Conservation (phyloP, 2,329 filamentous ascomycete genomes). For the Volutella citrinella region DNA sequence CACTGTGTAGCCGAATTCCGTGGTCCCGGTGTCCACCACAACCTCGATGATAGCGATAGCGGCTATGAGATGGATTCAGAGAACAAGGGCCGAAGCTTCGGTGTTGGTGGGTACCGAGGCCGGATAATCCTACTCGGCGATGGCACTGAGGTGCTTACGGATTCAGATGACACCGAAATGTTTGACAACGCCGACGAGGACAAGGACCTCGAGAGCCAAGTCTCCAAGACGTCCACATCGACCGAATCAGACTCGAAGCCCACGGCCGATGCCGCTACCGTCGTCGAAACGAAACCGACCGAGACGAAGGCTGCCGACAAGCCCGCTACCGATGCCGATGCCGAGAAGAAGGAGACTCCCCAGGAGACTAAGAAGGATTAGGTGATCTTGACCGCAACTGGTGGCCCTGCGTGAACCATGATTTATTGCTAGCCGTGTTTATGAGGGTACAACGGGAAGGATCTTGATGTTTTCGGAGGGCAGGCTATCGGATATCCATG, state of each 20-base stretch:
- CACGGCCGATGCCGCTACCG: constrained; percentile 15
- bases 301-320: constrained; percentile 20
- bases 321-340: constrained; percentile 15
- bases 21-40: constrained; percentile 77
- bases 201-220: constrained; percentile 81
- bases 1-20: constrained; percentile 71
- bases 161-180: constrained; percentile 88
- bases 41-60: constrained; percentile 76
- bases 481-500: constrained; percentile 25
- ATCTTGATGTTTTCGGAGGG: constrained; percentile 12
- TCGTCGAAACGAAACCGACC: constrained; percentile 19
- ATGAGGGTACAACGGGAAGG: constrained; percentile 14
- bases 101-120: constrained; percentile 69
- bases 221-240: constrained; percentile 55
- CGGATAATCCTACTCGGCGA: constrained; percentile 94
- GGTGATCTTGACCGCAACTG: constrained; percentile 24
- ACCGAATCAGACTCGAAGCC: constrained; percentile 22
- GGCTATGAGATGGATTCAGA: constrained; percentile 75
- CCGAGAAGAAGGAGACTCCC: constrained; percentile 22
- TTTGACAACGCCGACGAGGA: constrained; percentile 86
- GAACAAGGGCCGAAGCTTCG: constrained; percentile 60
- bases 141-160: constrained; percentile 87
- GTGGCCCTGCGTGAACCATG: constrained; percentile 15
- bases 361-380: constrained; percentile 37
- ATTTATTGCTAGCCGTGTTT: constrained; percentile 18